A percentile compares a stretch with the other conserved stretches of the same genome.
phyloP scores from a whole-genome alignment of 495 filamentous ascomycete species.

The Aspergillus ostianus region DNA sequence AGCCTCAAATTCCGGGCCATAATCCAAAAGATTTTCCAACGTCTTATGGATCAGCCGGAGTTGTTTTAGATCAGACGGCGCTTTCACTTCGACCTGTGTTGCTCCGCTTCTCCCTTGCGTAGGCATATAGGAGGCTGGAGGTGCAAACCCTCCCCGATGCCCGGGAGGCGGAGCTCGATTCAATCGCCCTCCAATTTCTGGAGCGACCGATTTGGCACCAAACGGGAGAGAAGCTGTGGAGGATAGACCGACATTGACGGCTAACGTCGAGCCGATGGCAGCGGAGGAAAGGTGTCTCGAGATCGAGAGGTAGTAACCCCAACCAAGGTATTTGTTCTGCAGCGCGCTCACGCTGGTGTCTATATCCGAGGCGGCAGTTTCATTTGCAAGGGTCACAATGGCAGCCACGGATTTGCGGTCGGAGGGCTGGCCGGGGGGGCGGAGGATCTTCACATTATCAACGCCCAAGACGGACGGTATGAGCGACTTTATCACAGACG shows the following conservation, averaged over 20 bases:
- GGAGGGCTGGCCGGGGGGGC: constrained; percentile 52
- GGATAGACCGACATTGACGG: constrained; percentile 50
- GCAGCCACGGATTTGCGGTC: constrained; percentile 79
- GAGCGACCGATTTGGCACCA: constrained; percentile 71
- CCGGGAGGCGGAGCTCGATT: constrained; percentile 59
- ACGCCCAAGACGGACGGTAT: constrained; percentile 67
- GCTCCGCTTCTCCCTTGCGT: constrained; percentile 36
- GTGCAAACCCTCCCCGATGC: constrained; percentile 74
- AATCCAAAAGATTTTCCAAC: constrained; percentile 70
- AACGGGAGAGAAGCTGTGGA: constrained; percentile 67
- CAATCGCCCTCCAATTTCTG: constrained; percentile 35
- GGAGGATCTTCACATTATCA: constrained; percentile 75
- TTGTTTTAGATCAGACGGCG: constrained; percentile 75
- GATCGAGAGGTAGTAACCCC: constrained; percentile 78
- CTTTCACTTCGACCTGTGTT: constrained; percentile 69
- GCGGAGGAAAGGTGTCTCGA: constrained; percentile 84
- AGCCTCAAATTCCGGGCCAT: constrained; percentile 89
- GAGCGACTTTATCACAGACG: constrained; percentile 69
- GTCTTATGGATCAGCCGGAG: constrained; percentile 86
- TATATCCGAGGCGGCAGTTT: constrained; percentile 82
- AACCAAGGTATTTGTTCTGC: constrained; percentile 85
- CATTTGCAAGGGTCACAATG: constrained; percentile 80
- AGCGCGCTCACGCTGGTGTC: constrained; percentile 74
- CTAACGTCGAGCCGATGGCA: constrained; percentile 57
- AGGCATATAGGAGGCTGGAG: constrained; percentile 67